Percentiles rank a stretch among this genome's conserved stretches.
Evolutionary conservation across 805 yeast genomes (phyloP).

Genomic region (Spathaspora girioi): DNA sequence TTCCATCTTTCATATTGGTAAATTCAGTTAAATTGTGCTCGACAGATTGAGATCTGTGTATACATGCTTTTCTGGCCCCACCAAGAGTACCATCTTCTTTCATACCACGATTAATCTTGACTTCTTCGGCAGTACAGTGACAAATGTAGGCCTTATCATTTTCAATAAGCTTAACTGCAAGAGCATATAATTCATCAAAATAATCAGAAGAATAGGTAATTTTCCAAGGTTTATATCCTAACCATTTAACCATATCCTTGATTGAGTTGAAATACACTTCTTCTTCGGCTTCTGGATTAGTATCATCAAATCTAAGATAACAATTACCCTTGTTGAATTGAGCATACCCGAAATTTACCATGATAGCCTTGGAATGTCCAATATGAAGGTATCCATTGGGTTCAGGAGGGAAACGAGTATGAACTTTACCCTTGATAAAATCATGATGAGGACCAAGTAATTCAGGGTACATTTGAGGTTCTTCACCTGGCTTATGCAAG

Average conservation of each 20-base stretch:
- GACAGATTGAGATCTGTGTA: constrained; percentile 64
- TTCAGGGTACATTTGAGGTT: constrained; percentile 86
- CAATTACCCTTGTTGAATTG: constrained; percentile 82
- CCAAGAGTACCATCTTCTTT: constrained; percentile 91
- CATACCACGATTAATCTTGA: constrained; percentile 86
- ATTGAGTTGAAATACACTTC: constrained; percentile 85
- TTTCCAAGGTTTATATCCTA: constrained; percentile 92
- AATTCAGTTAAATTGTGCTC: constrained; percentile 79
- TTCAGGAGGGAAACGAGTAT: constrained; percentile 97
- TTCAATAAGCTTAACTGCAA: constrained; percentile 79
- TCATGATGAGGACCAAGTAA: constrained; percentile 76
- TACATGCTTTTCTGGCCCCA: constrained; percentile 84
- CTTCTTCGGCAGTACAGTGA: constrained; percentile 89
- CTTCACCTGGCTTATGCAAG: constrained; percentile 91
- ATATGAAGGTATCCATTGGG: constrained; percentile 97
- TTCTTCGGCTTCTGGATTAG: constrained; percentile 98
- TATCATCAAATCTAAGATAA: constrained; percentile 92
- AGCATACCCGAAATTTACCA: constrained; percentile 98
- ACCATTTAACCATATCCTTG: constrained; percentile 82
- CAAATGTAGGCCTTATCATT: constrained; percentile 84
- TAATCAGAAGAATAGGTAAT: constrained; percentile 95
- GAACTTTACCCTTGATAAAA: constrained; percentile 77
- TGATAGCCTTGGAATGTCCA: constrained; percentile 97
- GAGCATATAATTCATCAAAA: constrained; percentile 80
- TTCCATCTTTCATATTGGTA: constrained; percentile 88